Base-by-base conservation (phyloP, 1,284 basidiomycete species). In the Singerocomus inundabilis region DNA sequence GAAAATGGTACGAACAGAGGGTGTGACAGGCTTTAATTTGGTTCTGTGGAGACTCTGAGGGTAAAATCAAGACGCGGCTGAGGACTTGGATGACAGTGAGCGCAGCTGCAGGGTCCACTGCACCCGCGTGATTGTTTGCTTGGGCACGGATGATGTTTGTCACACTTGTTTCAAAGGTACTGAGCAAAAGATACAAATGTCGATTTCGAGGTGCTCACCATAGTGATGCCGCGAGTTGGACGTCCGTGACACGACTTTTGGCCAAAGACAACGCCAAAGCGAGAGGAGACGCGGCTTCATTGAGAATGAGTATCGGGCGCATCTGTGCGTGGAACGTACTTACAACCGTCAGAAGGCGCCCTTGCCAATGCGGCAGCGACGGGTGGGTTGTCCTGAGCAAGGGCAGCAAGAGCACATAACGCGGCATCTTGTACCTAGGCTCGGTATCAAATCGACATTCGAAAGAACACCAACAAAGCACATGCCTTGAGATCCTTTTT, bases 11-110 rank as follows among this genome's bases (percentile, higher is more conserved):
- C 77, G 13, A 53, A 91, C 88, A 81, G 0, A 93, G 67, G 7
- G 85, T 77, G 59, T 86, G 88, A 62, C 88, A 91, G 0, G 88
- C 84, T 60, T 76, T 81, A 3, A 74, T 78, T 43, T 78, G 73
- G 26, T 66, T 74, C 42, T 70, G 66, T 2, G 72, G 63, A 11
- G 68, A 63, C 46, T 80, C 78, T 3, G 67, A 57, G 2, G 71
- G 56, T 1, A 75, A 71, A 1, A 72, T 63, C 18, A 88, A 70
- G 29, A 85, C 70, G 6, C 79, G 74, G 54, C 81, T 84, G 25
- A 88, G 64, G 34, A 85, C 77, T 57, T 84, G 81, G 49, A 87
- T 76, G 24, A 88, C 74, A 1, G 79, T 78, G 44, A 79, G 71
- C 1, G 77, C 71, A 9, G 74, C 69, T 1, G 69, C 58, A n/a